These are phyloP conservation scores for Elsinoe fawcettii DNA, from an alignment of 2,329 filamentous ascomycete species.

Conservation along the genomic window DNA sequence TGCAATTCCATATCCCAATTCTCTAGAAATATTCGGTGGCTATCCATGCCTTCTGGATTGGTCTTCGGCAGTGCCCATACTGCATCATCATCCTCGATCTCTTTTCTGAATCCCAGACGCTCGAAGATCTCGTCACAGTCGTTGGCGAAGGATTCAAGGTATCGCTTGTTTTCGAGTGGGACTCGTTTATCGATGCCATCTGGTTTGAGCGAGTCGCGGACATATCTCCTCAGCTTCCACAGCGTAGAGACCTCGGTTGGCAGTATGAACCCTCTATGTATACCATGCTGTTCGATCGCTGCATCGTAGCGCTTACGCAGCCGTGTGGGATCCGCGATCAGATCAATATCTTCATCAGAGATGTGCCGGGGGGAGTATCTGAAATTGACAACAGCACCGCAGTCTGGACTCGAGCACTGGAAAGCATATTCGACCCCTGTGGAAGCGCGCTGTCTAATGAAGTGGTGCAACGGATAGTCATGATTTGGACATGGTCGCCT, in stretches of 20 bases:
- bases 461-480: slow-evolving; percentile 55
- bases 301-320: slow-evolving; percentile 48
- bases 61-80: slow-evolving; percentile 1
- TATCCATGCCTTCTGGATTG: slow-evolving; percentile 15
- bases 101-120: slow-evolving; percentile 46
- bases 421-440: slow-evolving; percentile 40
- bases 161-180: slow-evolving; percentile 55
- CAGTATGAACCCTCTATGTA: slow-evolving; percentile 46
- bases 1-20: slow-evolving; percentile 53
- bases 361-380: slow-evolving; percentile 48
- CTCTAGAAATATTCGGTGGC: slow-evolving; percentile 43
- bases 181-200: slow-evolving; percentile 47
- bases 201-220: slow-evolving; percentile 50
- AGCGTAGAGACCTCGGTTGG: slow-evolving; percentile 49
- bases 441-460: slow-evolving; percentile 27
- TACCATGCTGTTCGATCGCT: slow-evolving; percentile 44
- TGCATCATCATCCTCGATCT: not conserved
- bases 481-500: slow-evolving; percentile 38
- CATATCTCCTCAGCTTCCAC: slow-evolving; percentile 50
- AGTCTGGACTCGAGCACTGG: slow-evolving; percentile 52
- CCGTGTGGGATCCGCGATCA: slow-evolving; percentile 47
- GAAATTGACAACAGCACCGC: slow-evolving; percentile 47
- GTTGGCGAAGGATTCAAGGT: slow-evolving; percentile 54
- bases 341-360: slow-evolving; percentile 37
- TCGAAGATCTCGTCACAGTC: slow-evolving; percentile 53